Evolutionary conservation across 2,329 filamentous ascomycete species (phyloP).

Genomic region (Paraconiothyrium sp.): DNA sequence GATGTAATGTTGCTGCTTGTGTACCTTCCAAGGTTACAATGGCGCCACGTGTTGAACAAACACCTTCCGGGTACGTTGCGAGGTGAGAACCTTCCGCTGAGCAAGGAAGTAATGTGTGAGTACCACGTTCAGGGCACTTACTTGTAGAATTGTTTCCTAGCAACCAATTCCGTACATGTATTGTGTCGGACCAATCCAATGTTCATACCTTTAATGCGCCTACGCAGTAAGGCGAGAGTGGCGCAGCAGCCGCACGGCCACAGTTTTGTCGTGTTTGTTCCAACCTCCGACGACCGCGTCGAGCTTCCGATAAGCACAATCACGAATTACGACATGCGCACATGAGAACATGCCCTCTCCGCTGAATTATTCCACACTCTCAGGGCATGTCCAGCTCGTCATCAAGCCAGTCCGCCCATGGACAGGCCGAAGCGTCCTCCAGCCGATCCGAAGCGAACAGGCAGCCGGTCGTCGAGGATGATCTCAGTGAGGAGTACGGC

Average conservation of each 20-base stretch:
- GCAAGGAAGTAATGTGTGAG: no score
- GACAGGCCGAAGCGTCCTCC: constrained; percentile 56
- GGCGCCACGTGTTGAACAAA: no score
- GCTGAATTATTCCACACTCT: constrained; percentile 36
- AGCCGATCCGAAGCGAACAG: constrained; percentile 50
- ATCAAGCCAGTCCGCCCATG: constrained; percentile 43
- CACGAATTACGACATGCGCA: constrained; percentile 28
- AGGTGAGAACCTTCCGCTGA: no score
- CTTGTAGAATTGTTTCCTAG: no score
- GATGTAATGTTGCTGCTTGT: no score
- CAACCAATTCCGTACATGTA: no score
- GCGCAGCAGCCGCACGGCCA: constrained; percentile 14
- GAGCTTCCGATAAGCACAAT: constrained; percentile 9
- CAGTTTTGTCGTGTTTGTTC: constrained; percentile 10
- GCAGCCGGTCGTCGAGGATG: constrained; percentile 48
- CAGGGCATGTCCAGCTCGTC: constrained; percentile 52
- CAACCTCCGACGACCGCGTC: background rate
- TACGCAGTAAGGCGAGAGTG: background rate
- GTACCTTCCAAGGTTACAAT: no score
- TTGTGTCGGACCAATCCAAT: no score
- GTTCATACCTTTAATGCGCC: no score
- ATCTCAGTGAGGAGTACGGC: constrained; percentile 59
- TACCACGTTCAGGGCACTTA: no score
- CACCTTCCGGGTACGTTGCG: no score
- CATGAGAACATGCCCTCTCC: constrained; percentile 39